These are phyloP conservation scores for Tephrocybe sp. DNA, from an alignment of 768 basidiomycete genomes.

Conservation along the genomic window DNA sequence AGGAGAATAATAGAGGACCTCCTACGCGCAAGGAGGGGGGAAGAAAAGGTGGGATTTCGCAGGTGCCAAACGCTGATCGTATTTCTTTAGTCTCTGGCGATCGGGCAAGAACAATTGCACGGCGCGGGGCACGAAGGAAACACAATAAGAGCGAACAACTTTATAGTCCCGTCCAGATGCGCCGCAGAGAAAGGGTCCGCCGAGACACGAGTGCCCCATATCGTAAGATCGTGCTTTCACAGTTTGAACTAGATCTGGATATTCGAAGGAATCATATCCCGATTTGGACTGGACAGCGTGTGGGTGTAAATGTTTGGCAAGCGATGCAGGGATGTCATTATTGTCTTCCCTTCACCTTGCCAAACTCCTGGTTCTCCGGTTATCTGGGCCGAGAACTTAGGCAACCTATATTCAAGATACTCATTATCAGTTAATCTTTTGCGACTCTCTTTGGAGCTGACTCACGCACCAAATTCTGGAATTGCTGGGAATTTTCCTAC, in stretches of 20 bases:
- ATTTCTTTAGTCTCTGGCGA: conserved; percentile 47
- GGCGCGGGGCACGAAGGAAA: conserved; percentile 56
- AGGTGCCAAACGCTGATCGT: conserved; percentile 35
- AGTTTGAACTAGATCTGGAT: conserved; percentile 29
- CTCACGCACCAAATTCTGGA: conserved; percentile 27
- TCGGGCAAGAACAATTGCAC: conserved; percentile 59
- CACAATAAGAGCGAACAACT: conserved; percentile 55
- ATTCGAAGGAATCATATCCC: conserved; percentile 30
- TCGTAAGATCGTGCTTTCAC: conserved; percentile 34
- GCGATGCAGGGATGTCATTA: conserved; percentile 38
- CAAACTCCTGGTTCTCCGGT: conserved; percentile 21
- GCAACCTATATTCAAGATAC: conserved; percentile 9
- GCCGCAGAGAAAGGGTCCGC: conserved; percentile 33
- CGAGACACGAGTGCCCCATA: conserved; percentile 34
- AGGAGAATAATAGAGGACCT: conserved; percentile 30
- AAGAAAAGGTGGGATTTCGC: conserved; percentile 49
- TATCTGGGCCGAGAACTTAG: conserved; percentile 32
- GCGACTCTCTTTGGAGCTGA: conserved; percentile 3
- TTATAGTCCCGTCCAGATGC: conserved; percentile 42
- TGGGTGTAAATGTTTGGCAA: conserved; percentile 33
- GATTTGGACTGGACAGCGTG: conserved; percentile 29
- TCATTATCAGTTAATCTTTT: conserved; percentile 19
- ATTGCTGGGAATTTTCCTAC: conserved; percentile 9
- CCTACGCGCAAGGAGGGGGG: conserved; percentile 35
- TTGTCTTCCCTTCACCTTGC: conserved; percentile 37